These are phyloP conservation scores for Juglanconis sp. DNA, from an alignment of 2,329 filamentous ascomycete species.

Conservation along the genomic window DNA sequence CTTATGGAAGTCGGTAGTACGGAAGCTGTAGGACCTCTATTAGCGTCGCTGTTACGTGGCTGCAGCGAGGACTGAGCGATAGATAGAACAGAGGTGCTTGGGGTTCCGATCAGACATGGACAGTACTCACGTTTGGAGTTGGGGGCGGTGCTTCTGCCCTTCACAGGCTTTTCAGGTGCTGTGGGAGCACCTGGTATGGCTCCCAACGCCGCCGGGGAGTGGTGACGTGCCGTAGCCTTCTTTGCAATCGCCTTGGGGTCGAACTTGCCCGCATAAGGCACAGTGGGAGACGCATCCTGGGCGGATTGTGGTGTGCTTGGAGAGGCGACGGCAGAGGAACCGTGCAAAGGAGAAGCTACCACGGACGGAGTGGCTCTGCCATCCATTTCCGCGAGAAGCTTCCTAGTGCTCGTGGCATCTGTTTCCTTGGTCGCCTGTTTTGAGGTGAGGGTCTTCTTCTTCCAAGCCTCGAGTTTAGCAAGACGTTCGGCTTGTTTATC, in stretches of 20 bases:
- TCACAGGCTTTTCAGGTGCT: slow-evolving; percentile 22
- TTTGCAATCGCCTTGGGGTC: slow-evolving; percentile 84
- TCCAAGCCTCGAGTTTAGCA: slow-evolving; percentile 86
- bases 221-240: slow-evolving; percentile 62
- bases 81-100: background rate
- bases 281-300: slow-evolving; percentile 48
- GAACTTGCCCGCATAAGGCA: slow-evolving; percentile 73
- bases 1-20: slow-evolving; percentile 65
- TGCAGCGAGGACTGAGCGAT: background rate
- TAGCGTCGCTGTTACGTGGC: background rate
- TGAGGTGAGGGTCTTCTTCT: slow-evolving; percentile 74
- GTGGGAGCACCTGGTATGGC: slow-evolving; percentile 39
- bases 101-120: background rate
- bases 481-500: slow-evolving; percentile 78
- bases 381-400: slow-evolving; percentile 70
- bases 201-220: slow-evolving; percentile 53
- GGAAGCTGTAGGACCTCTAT: slow-evolving; percentile 34
- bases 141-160: slow-evolving; percentile 23
- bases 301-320: slow-evolving; percentile 50
- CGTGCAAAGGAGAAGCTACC: slow-evolving; percentile 35
- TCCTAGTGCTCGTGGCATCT: slow-evolving; percentile 64
- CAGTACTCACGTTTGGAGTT: background rate
- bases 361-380: slow-evolving; percentile 51
- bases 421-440: slow-evolving; percentile 67
- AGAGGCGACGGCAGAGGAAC: slow-evolving; percentile 46